Base-by-base conservation (phyloP, 1,284 basidiomycete genomes). In the Entoloma clypeatum region DNA sequence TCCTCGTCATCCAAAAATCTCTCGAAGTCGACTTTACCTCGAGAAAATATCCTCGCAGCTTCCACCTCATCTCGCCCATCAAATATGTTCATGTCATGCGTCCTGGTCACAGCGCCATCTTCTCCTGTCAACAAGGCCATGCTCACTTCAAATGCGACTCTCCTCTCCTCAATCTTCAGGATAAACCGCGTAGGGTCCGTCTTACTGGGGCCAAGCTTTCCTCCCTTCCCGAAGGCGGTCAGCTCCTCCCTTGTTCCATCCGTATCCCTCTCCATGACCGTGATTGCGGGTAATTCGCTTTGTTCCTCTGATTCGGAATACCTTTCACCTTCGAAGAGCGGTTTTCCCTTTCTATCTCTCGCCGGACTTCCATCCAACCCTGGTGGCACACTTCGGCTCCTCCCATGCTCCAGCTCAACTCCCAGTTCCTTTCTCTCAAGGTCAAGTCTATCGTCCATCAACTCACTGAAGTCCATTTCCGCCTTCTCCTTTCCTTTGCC, bases 81-180 rank as follows among this genome's bases (percentile, higher is more conserved):
- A 41, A 76, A 63, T 2, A 60, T 36, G 2, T 58, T 58, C 10
- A 42, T 47, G 23, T 55, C 56, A 14, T 48, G 51, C 36, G 31
- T 54, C 39, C 50, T 50, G 18, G 54, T 21, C 6, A 45, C 50
- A 21, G 55, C 58, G 13, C 49, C 48, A 9, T 44, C 51, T 2
- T 53, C 57, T 10, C 44, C 39, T 9, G 31, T 39, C 28, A 49
- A 43, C 2, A 56, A 46, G 2, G 79, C 62, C 32, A 84, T 48
- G 51, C 80, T 81, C 40, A 87, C 60, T 57, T 86, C 77, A 50
- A 88, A 86, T 21, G 69, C 65, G 7, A 77, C 61, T 39, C 63
- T 67, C 47, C 65, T 65, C 1, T 71, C 72, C 29, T 84, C 79
- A 29, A 85, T 72, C 27, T 65, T 64, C 10, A 85, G 69, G 9